phyloP scores from a whole-genome alignment of 306 rosid genomes.

The Gynostemma pentaphyllum region DNA sequence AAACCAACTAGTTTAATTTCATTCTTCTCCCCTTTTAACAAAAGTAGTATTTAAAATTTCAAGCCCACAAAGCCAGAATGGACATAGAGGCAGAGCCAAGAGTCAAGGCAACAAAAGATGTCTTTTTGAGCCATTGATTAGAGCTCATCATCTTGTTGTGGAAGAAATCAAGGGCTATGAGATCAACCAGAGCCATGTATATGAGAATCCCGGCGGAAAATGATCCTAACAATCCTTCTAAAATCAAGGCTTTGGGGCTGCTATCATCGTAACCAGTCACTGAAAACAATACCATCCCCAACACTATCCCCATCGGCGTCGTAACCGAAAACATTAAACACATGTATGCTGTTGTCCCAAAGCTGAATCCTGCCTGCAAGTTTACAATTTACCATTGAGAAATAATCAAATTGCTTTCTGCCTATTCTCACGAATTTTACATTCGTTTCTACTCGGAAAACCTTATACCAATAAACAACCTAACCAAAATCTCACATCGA shows the following conservation, averaged over 20 bases:
- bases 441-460: no score
- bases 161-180: constrained; percentile 80
- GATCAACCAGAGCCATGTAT: constrained; percentile 94
- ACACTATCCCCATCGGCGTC: constrained; percentile 75
- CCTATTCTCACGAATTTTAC: no score
- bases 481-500: no score
- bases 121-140: constrained; percentile 33
- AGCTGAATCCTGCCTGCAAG: constrained; percentile 71
- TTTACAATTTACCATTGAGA: no score
- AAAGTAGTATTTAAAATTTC: no score
- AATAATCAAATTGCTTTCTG: no score
- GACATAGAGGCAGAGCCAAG: constrained; percentile 85
- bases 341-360: constrained; percentile 67
- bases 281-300: constrained; percentile 71
- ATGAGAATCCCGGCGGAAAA: constrained; percentile 79
- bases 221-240: constrained; percentile 82
- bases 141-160: constrained; percentile 81
- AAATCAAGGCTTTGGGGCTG: constrained; percentile 64
- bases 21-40: not conserved
- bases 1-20: no score
- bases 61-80: constrained; percentile 85
- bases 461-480: no score
- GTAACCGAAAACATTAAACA: constrained; percentile 94
- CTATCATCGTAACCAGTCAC: constrained; percentile 76
- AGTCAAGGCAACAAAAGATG: constrained; percentile 55